Evolutionary conservation across 345 rosid genomes (phyloP).

Genomic region (Brassica incana): DNA sequence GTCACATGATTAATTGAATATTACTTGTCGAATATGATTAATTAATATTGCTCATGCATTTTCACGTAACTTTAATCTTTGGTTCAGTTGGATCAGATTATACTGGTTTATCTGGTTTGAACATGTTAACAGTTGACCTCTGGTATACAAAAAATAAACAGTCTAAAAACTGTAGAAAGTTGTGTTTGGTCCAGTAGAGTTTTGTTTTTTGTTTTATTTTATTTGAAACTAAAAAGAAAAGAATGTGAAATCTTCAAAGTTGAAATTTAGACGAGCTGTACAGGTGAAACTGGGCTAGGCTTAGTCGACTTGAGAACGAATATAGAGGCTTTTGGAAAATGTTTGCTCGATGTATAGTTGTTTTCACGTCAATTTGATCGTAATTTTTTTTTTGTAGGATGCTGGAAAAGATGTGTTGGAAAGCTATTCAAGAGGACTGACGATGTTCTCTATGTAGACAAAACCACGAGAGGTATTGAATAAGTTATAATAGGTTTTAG

Average conservation of each 20-base stretch:
- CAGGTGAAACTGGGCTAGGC: too few species aligned
- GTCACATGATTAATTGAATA: neutral
- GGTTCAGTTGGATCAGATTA: neutral
- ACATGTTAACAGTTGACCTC: neutral
- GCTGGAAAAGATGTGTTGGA: slow-evolving; percentile 61
- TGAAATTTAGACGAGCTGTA: neutral
- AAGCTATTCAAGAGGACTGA: too few species aligned
- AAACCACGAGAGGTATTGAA: slow-evolving; percentile 32
- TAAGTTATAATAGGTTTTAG: too few species aligned
- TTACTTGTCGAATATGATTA: neutral
- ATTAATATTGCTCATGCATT: slow-evolving; percentile 15
- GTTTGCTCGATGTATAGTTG: neutral
- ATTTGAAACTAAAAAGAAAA: neutral
- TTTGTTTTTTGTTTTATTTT: neutral
- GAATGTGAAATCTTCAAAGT: neutral
- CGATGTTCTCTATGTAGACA: slow-evolving; percentile 36
- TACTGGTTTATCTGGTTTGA: neutral
- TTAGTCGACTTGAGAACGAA: neutral
- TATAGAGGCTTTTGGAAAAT: neutral
- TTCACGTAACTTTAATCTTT: neutral
- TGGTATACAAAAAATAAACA: neutral
- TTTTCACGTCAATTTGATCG: neutral
- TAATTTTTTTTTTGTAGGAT: slow-evolving; percentile 51
- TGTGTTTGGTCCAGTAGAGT: neutral
- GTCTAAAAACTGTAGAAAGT: neutral